Base-by-base conservation (phyloP, 2,329 filamentous ascomycete genomes). In the Ophiostoma novo-ulmi region DNA sequence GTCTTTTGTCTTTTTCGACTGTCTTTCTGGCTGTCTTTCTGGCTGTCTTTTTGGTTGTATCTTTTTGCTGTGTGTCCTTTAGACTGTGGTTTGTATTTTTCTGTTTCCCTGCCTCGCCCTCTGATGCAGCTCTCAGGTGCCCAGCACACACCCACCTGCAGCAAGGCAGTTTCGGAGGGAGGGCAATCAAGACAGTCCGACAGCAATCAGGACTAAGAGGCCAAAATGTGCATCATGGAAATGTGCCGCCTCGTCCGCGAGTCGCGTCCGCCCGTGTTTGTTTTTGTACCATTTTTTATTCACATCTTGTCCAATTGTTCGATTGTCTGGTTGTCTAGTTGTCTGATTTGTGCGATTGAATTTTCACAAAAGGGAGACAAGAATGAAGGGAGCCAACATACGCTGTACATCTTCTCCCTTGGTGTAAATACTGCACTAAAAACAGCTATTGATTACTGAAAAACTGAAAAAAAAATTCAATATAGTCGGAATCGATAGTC, bases 61-160 rank as follows among this genome's bases (percentile, higher is more conserved):
- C 39, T 17, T n/a, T 22, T 55, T 55, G 20, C n/a, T 22, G 20
- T 22, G 48, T 26, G 20, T 55, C 39, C 39, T 17, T 44, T 17
- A 44, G 39, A 1, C 8, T 22, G 7, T 55, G 8, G 8, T 11
- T 5, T n/a, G 39, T 65, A 39, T 68, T 68, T 68, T 39, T 39
- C 63, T 10, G 20, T 20, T 65, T 38, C 63, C 63, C 63, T 65
- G 63, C 63, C 63, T 68, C 39, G 26, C 61, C 31, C 65, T 39
- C 22, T 10, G 41, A 70, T 58, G 41, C 63, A 70, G 31, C 63
- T 69, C 64, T 67, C 65, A 67, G 58, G 58, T 63, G 58, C 58
- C 58, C 58, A 63, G 58, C 26, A 36, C 26, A 63, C 58, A 63
- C 58, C 67, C 52, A 13, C 41, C 52, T 63, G 13, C 58, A 63